Conservation (phyloP, 2,329 filamentous ascomycete genomes). For the Nothophaeocryptopus gaeumannii region DNA sequence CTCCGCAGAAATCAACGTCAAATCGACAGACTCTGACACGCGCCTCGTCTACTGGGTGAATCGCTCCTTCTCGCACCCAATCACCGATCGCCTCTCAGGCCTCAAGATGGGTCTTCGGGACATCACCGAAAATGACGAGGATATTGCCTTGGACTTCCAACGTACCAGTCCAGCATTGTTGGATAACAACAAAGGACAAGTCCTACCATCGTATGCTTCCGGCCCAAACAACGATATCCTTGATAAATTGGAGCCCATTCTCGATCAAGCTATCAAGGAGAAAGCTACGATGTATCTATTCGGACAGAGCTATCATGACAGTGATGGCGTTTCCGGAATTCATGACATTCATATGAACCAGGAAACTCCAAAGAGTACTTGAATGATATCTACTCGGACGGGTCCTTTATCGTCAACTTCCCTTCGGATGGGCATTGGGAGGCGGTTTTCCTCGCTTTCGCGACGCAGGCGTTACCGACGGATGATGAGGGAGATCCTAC, state of each 20-base stretch:
- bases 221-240: conserved; percentile 33
- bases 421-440: conserved; percentile 5
- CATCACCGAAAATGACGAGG: conserved; percentile 12
- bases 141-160: conserved; percentile 23
- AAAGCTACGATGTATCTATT: conserved; percentile 41
- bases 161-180: conserved; percentile 19
- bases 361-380: background rate
- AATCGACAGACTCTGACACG: conserved; percentile 30
- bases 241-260: conserved; percentile 36
- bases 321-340: conserved; percentile 37
- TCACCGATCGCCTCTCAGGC: conserved; percentile 26
- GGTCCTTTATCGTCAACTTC: conserved; percentile 37
- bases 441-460: background rate
- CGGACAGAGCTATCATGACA: conserved; percentile 26
- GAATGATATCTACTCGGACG: conserved; percentile 37
- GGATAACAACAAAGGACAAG: conserved; percentile 17
- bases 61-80: conserved; percentile 28
- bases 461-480: conserved; percentile 28
- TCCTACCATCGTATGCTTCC: conserved; percentile 14
- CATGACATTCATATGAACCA: conserved; percentile 35
- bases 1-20: conserved; percentile 37
- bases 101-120: conserved; percentile 31
- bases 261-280: conserved; percentile 35
- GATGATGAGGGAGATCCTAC: conserved; percentile 27
- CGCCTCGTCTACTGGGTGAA: conserved; percentile 37